phyloP scores from a whole-genome alignment of 2,329 filamentous ascomycete genomes.

The Pseudogymnoascus sp. region DNA sequence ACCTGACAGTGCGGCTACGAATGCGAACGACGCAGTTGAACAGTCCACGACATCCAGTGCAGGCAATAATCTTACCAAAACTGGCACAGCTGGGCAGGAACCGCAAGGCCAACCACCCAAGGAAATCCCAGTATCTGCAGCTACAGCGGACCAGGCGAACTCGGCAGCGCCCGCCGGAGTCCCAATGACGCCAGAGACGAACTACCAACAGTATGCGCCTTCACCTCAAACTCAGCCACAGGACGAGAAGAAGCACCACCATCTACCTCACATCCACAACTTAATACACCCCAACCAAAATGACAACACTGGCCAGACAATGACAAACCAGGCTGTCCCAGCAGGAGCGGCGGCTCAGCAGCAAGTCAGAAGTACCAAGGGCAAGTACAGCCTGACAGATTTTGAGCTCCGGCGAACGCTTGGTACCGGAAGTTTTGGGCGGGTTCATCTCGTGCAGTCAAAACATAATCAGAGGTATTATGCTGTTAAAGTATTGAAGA shows the following conservation, averaged over 20 bases:
- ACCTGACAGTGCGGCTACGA: slow-evolving; percentile 35
- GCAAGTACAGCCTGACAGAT: slow-evolving; percentile 90
- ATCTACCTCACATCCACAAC: slow-evolving; percentile 73
- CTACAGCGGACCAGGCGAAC: slow-evolving; percentile 19
- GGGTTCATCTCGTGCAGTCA: slow-evolving; percentile 93
- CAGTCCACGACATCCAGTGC: slow-evolving; percentile 44
- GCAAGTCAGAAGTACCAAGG: slow-evolving; percentile 67
- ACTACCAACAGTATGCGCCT: slow-evolving; percentile 18
- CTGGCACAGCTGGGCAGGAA: slow-evolving; percentile 47
- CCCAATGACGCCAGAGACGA: slow-evolving; percentile 26
- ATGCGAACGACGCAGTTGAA: slow-evolving; percentile 2
- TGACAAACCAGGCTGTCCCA: slow-evolving; percentile 19
- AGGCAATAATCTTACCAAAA: slow-evolving; percentile 59
- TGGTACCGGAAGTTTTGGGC: slow-evolving; percentile 92
- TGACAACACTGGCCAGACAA: slow-evolving; percentile 31
- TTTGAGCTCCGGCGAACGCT: slow-evolving; percentile 86
- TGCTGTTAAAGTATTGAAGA: slow-evolving; percentile 97
- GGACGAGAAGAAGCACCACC: slow-evolving; percentile 47
- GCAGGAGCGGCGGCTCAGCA: slow-evolving; percentile 8
- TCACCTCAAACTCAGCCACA: slow-evolving; percentile 23
- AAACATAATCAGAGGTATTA: slow-evolving; percentile 98
- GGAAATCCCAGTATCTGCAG: slow-evolving; percentile 22
- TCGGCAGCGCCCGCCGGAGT: neutral
- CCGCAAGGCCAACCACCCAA: slow-evolving; percentile 22
- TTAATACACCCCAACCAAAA: slow-evolving; percentile 62